phyloP scores from a whole-genome alignment of 495 filamentous ascomycete species.

The Haplographium delicatum region DNA sequence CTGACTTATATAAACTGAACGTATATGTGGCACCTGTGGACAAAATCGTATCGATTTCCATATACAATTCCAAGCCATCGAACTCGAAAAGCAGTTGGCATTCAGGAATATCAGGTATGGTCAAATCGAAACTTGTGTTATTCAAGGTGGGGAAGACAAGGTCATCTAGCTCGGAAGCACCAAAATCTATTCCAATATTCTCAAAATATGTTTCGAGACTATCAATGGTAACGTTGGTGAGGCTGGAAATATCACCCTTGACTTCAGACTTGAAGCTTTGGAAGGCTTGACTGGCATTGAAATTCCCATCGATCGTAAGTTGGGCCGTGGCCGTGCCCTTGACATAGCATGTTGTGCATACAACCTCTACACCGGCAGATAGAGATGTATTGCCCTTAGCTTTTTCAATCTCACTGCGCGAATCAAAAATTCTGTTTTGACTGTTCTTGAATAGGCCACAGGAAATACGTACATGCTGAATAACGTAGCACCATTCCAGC shows the following conservation, averaged over 20 bases:
- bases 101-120: conserved; percentile 38
- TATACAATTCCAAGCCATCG: conserved; percentile 47
- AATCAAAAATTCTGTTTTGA: no score
- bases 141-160: conserved; percentile 34
- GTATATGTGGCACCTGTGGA: conserved; percentile 39
- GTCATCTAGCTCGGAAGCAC: conserved; percentile 27
- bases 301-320: conserved; percentile 35
- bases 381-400: background rate
- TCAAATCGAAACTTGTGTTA: conserved; percentile 26
- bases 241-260: conserved; percentile 27
- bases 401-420: conserved; percentile 1
- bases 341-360: conserved; percentile 46
- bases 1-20: conserved; percentile 42
- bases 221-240: conserved; percentile 19
- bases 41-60: conserved; percentile 41
- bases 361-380: conserved; percentile 32
- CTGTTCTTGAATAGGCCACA: no score
- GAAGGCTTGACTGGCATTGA: conserved; percentile 35
- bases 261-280: conserved; percentile 25
- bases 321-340: conserved; percentile 39
- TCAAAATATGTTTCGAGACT: conserved; percentile 17
- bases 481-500: conserved; percentile 34
- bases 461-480: conserved; percentile 28
- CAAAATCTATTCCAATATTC: background rate
- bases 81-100: conserved; percentile 41